phyloP scores from a whole-genome alignment of 1,139 yeast genomes.

The Magnusiomyces magnusii region DNA sequence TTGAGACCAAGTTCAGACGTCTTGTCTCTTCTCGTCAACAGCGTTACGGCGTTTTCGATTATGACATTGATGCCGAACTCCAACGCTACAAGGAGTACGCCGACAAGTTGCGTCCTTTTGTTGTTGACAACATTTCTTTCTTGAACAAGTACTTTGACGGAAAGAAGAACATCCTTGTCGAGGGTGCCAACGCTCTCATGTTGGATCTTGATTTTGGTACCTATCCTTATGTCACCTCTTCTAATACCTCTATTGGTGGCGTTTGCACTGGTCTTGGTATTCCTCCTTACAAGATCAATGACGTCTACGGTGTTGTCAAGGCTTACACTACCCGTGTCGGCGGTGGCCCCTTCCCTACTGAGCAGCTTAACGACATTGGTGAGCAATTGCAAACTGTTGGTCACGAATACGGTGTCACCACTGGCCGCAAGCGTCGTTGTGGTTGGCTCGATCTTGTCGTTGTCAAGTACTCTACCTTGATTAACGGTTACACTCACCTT shows the following conservation, averaged over 20 bases:
- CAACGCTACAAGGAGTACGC: constrained; percentile 67
- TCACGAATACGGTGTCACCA: constrained; percentile 95
- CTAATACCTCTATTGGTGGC: constrained; percentile 96
- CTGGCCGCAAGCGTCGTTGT: constrained; percentile 99
- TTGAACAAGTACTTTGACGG: constrained; percentile 74
- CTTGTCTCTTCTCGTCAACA: constrained; percentile 71
- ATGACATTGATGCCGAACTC: constrained; percentile 75
- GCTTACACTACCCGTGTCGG: constrained; percentile 99
- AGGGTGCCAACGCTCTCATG: constrained; percentile 99
- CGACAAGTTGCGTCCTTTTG: constrained; percentile 75
- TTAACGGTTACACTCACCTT: constrained; percentile 90
- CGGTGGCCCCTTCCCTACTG: constrained; percentile 99
- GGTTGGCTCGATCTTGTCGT: constrained; percentile 99
- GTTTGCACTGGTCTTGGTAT: constrained; percentile 94
- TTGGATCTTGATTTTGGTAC: constrained; percentile 98
- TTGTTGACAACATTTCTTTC: constrained; percentile 84
- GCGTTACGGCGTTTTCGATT: constrained; percentile 91
- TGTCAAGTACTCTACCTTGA: constrained; percentile 77
- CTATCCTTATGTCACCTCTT: constrained; percentile 94
- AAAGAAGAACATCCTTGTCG: constrained; percentile 83
- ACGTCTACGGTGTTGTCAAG: constrained; percentile 92
- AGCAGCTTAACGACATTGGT: constrained; percentile 83
- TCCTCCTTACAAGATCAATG: constrained; percentile 75
- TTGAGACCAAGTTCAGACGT: constrained; percentile 69
- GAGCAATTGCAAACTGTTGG: constrained; percentile 86